Base-by-base conservation (phyloP, 2,329 filamentous ascomycete genomes). In the Verticillium nubilum region DNA sequence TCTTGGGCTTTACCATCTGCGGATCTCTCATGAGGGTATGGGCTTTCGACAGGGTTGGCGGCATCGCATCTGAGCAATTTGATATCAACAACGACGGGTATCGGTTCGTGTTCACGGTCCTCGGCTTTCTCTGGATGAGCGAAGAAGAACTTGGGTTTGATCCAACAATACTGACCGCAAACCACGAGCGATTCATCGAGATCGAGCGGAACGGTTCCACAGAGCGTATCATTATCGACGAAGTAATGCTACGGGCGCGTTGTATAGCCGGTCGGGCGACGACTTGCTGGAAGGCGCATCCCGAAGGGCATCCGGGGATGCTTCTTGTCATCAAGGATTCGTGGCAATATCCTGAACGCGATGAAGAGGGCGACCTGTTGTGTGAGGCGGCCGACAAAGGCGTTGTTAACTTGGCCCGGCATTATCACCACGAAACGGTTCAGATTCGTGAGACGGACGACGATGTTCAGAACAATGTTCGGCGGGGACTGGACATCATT, bases 301-400 rank as follows among this genome's bases (percentile, higher is more conserved):
- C 59, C 47, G 66, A 78, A 56, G 68, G 61, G 52, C 64, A 76
- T 50, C 60, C 63, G n/a, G 17, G 66, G 27, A 67, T 56, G 26
- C 68, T 65, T 4, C 68, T 80, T 63, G 71, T 80, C n/a, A 70
- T 80, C 58, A 82, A 81, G 62, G 74, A 78, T 61, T 78, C 71
- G 4, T 80, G 71, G 75, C 73, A 80, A 57, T 75, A 73, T 58
- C 62, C 63, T 5, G 71, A 79, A 57, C 72, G 72, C 10, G 68
- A 73, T 2, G 73, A 79, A 55, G 75, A 80, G 64, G 75, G 76
- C 42, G 62, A 73, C n/a, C 59, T 80, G 31, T 61, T 80, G 5
- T 56, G 57, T 12, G 67, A 76, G 59, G 74, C 71, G 42, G 77
- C 70, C 12, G 52, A 66, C 4, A 72, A 72, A 63, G 67, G 62